Evolutionary conservation across 2,329 filamentous ascomycete species (phyloP), one percentile per base, ranked within the genome.

Genomic region (Aspergillus ustus): DNA sequence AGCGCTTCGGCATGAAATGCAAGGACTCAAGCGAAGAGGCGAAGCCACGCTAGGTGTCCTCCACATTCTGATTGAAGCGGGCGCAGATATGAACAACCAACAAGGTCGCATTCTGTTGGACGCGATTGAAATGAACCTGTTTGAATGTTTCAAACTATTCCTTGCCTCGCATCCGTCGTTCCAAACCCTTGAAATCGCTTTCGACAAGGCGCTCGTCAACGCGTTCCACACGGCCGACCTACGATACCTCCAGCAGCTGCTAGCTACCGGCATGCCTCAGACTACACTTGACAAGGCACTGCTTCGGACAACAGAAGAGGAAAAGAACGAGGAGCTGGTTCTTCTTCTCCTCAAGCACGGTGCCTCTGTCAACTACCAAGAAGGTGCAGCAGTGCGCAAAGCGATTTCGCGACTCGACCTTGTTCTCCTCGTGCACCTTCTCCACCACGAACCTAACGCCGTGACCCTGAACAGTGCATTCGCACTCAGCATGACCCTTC

Each of bases 101-200:
- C 49, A 57, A 19, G 59, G 59, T 7, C 48, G 40, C 15, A 53
- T 61, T 19, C 31, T 61, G 17, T 28, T 57, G 7, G 53, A 61
- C 22, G 59, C 59, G 11, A 61, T 61, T 9, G 48, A 57, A 11
- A 29, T 57, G 22, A 54, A 25, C 17, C 13, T 61, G 19, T 61
- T 61, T 13, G 53, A 53, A 34, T 61, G 59, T 44, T 61, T 57
- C 40, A 43, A 54, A 15, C 49, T 61, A 6, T 61, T 57, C 29
- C 40, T 61, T 15, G 19, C 4, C 3, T 15, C 29, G 4, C 40
- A 57, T n/a, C 59, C 59, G 1, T 57, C 59, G 0, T 61, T 61
- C 13, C 53, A 57, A 13, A 37, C 59, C 0, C 49, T 61, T 0
- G 59, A 61, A 9, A 13, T 46, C 2, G 54, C 53, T 4, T 61